Evolutionary conservation across 2,329 filamentous ascomycete genomes (phyloP), one percentile per base, ranked within the genome.

Genomic region (Diaporthe batatas): DNA sequence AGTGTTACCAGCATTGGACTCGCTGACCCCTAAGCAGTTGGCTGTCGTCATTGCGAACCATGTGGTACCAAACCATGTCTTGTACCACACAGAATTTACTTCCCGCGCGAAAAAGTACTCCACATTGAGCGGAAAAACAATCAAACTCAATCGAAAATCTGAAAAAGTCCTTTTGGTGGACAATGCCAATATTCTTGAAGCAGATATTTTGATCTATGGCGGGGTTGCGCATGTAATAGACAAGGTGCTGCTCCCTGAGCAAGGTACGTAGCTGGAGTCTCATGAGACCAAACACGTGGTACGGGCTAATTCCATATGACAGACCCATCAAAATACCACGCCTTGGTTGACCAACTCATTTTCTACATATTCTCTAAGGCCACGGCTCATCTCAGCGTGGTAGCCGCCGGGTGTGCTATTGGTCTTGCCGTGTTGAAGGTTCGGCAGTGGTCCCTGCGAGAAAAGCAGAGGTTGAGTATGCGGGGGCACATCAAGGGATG

Each of bases 161-260:
- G 11, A 32, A n/a, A 32, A 36, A 1, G 36, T 8, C 16, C 0
- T 58, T 39, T 14, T 23, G 32, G 54, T 23, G 16, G 8, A 58
- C 23, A 1, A 58, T 2, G 54, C 54, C 12, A 39, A 36, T 0
- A 58, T 39, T 14, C 21, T 36, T 32, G 54, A 58, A 58, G 54
- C 16, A 11, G 32, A 58, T 2, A 16, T 58, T 14, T 10, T 58
- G 32, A 58, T 36, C 32, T 58, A 58, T 34, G 54, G 54, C 32
- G 54, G 54, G n/a, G 54, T 58, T 23, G 54, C 32, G 21, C 54
- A 58, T 39, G 54, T 58, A 18, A 58, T 58, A 58, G 54, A 58
- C 54, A 58, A 36, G 32, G 54, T 58, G 7, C 21, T 58, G 32
- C 36, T 58, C 7, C 6, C 32, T 58, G 54, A 23, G 14, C 32